These are phyloP conservation scores for Saitozyma sp. DNA, from an alignment of 768 basidiomycete genomes.

Conservation along the genomic window DNA sequence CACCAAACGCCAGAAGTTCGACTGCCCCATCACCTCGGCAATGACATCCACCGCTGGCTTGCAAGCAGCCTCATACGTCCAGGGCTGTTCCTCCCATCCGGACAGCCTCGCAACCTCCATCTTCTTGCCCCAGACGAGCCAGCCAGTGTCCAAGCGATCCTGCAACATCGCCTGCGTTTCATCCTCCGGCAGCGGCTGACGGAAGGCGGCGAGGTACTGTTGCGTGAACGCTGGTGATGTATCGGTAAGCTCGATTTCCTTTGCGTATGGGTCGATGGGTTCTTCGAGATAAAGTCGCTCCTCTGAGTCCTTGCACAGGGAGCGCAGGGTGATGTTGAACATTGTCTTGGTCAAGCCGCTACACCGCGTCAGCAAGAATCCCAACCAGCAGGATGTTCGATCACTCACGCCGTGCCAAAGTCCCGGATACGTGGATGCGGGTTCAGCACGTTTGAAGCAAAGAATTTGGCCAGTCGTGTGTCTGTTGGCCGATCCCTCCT, in stretches of 20 bases:
- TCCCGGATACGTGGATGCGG: slow-evolving; percentile 47
- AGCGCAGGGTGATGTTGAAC: slow-evolving; percentile 72
- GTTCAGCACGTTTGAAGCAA: slow-evolving; percentile 35
- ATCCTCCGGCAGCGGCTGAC: slow-evolving; percentile 56
- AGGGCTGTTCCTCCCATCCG: slow-evolving; percentile 42
- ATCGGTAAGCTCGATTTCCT: slow-evolving; percentile 57
- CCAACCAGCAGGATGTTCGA: background rate
- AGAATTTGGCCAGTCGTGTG: slow-evolving; percentile 39
- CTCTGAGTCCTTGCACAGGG: slow-evolving; percentile 63
- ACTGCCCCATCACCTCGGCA: slow-evolving; percentile 55
- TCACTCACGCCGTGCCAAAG: slow-evolving; percentile 37
- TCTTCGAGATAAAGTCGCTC: slow-evolving; percentile 66
- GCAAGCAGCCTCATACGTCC: slow-evolving; percentile 62
- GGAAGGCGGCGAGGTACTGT: slow-evolving; percentile 62
- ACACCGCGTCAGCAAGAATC: slow-evolving; percentile 54
- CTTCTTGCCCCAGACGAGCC: slow-evolving; percentile 68
- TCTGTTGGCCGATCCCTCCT: slow-evolving; percentile 41
- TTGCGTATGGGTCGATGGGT: slow-evolving; percentile 68
- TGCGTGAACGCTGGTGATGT: slow-evolving; percentile 61
- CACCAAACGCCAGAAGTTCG: slow-evolving; percentile 61
- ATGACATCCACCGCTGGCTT: slow-evolving; percentile 62
- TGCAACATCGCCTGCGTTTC: slow-evolving; percentile 43
- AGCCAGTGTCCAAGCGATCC: slow-evolving; percentile 76
- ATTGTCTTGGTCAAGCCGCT: slow-evolving; percentile 70
- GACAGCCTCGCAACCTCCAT: slow-evolving; percentile 56